Evolutionary conservation across 768 basidiomycete genomes (phyloP).

Genomic region (Mycena albidolilacea): DNA sequence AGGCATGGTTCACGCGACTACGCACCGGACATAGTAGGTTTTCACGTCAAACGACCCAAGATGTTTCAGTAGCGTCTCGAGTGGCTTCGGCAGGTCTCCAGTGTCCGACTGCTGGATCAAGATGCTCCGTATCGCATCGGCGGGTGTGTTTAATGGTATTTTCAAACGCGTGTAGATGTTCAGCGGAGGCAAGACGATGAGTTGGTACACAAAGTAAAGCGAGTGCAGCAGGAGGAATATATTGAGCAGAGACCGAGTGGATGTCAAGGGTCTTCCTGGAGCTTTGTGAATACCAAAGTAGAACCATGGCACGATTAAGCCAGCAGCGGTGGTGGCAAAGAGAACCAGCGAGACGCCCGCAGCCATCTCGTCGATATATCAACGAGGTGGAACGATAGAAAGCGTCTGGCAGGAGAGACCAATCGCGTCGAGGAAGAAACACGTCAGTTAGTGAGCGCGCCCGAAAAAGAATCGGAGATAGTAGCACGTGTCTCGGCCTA

Average conservation of each 20-base stretch:
- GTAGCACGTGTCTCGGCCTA: too few species aligned
- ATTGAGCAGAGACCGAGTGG: slow-evolving; percentile 49
- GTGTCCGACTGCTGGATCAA: slow-evolving; percentile 60
- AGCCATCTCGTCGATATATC: slow-evolving; percentile 35
- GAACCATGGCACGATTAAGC: slow-evolving; percentile 36
- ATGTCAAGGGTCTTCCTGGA: slow-evolving; percentile 31
- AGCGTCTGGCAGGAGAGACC: too few species aligned
- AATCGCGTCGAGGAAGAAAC: too few species aligned
- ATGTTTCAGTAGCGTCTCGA: slow-evolving; percentile 68
- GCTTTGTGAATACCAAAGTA: slow-evolving; percentile 35
- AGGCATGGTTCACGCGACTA: background rate
- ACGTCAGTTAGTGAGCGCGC: too few species aligned
- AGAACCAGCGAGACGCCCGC: slow-evolving; percentile 36
- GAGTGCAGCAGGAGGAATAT: slow-evolving; percentile 65
- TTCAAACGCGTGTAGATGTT: slow-evolving; percentile 74
- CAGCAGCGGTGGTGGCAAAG: slow-evolving; percentile 25
- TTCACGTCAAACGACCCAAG: slow-evolving; percentile 73
- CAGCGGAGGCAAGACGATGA: slow-evolving; percentile 65
- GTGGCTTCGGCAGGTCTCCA: slow-evolving; percentile 59
- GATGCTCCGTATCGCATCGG: slow-evolving; percentile 64
- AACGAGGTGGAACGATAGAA: too few species aligned
- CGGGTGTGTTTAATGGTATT: slow-evolving; percentile 68
- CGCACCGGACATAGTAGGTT: slow-evolving; percentile 71
- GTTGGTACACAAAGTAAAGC: slow-evolving; percentile 60
- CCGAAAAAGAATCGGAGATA: too few species aligned